Evolutionary conservation across 225 moss, liverwort and hornwort species (phyloP).

Genomic region (Pseudoscleropodium purum): DNA sequence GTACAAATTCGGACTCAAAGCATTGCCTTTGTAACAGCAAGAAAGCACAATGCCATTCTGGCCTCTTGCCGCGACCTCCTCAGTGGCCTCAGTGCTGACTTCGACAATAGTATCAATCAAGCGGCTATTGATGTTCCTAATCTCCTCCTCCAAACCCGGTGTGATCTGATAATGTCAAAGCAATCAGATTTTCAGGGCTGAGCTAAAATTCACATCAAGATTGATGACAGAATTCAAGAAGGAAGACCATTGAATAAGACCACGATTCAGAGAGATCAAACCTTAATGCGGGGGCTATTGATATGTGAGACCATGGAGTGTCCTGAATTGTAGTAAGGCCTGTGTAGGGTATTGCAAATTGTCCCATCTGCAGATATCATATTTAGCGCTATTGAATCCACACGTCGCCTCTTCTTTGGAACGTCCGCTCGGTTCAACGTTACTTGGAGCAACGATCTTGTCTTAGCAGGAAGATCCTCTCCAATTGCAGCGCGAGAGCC

Average conservation of each 20-base stretch:
- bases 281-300: slow-evolving; percentile 69
- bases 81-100: slow-evolving; percentile 74
- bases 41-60: slow-evolving; percentile 81
- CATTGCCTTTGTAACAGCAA: slow-evolving; percentile 71
- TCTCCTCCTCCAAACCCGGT: slow-evolving; percentile 62
- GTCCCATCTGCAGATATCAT: slow-evolving; percentile 63
- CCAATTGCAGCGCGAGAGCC: slow-evolving; percentile 93
- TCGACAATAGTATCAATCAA: slow-evolving; percentile 89
- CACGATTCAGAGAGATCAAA: slow-evolving; percentile 1
- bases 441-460: slow-evolving; percentile 59
- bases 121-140: slow-evolving; percentile 52
- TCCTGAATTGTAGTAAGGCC: slow-evolving; percentile 32
- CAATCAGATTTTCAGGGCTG: background rate
- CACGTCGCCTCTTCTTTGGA: slow-evolving; percentile 44
- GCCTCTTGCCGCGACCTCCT: slow-evolving; percentile 70
- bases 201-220: background rate
- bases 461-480: slow-evolving; percentile 79
- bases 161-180: slow-evolving; percentile 39
- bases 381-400: slow-evolving; percentile 71
- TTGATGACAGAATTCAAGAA: background rate
- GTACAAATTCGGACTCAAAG: slow-evolving; percentile 52
- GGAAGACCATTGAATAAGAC: background rate
- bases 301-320: slow-evolving; percentile 36
- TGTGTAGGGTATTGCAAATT: slow-evolving; percentile 56
- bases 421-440: slow-evolving; percentile 12